Conservation (phyloP, 805 yeast genomes). For the Metschnikowia amazonensis region DNA sequence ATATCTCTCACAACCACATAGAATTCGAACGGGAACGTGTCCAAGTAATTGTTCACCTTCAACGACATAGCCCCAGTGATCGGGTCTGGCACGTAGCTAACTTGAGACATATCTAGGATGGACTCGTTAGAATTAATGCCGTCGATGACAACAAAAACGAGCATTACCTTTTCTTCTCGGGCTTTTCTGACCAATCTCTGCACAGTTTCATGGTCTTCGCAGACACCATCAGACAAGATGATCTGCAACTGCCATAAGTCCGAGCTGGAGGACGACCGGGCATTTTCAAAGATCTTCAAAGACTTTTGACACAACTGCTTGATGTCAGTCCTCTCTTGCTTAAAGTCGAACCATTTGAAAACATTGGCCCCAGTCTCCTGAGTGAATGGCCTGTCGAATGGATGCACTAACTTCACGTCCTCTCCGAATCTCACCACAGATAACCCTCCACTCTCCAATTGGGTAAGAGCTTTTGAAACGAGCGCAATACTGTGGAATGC, state of each 20-base stretch:
- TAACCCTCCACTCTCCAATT: constrained; percentile 89
- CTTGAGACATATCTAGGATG: constrained; percentile 93
- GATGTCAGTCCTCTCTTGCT: constrained; percentile 83
- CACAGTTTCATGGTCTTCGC: constrained; percentile 87
- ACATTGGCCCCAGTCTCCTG: constrained; percentile 78
- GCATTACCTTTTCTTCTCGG: constrained; percentile 86
- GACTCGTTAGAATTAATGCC: constrained; percentile 83
- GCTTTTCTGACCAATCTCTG: constrained; percentile 86
- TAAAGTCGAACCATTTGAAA: constrained; percentile 86
- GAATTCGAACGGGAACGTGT: constrained; percentile 94
- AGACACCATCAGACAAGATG: constrained; percentile 92
- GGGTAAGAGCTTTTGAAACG: constrained; percentile 90
- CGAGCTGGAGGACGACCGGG: constrained; percentile 40
- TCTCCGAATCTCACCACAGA: constrained; percentile 91
- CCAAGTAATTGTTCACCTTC: constrained; percentile 79
- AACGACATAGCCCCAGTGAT: constrained; percentile 65
- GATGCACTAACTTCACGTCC: constrained; percentile 76
- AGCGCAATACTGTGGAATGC: constrained; percentile 94
- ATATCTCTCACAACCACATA: constrained; percentile 91
- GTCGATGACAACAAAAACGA: constrained; percentile 91
- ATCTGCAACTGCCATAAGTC: constrained; percentile 94
- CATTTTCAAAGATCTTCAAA: constrained; percentile 65
- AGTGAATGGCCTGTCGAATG: constrained; percentile 81
- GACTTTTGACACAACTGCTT: constrained; percentile 68
- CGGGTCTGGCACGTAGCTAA: constrained; percentile 65